Conservation (phyloP, 768 basidiomycete genomes). For the Pleurotus cornucopiae region DNA sequence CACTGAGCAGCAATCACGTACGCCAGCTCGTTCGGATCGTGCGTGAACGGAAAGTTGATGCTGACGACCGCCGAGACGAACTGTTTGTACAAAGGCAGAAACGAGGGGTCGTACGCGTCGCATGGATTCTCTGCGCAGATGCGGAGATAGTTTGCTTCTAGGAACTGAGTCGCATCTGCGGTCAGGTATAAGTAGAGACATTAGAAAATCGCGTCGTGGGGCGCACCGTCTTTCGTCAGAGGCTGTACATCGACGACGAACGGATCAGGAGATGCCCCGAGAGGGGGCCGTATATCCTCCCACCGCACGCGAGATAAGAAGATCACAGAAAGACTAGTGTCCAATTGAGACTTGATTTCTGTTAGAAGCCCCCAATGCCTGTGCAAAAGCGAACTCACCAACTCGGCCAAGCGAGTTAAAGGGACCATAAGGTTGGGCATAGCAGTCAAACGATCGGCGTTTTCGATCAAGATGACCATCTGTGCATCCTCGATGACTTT, state of each 20-base stretch:
- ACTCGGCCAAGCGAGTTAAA: slow-evolving; percentile 63
- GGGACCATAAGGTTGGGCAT: slow-evolving; percentile 68
- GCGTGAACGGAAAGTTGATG: slow-evolving; percentile 59
- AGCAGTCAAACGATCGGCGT: slow-evolving; percentile 58
- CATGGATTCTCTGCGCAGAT: slow-evolving; percentile 6
- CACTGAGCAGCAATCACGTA: slow-evolving; percentile 78
- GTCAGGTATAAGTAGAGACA: not conserved
- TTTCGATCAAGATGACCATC: slow-evolving; percentile 62
- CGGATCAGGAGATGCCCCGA: slow-evolving; percentile 71
- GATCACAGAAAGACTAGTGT: slow-evolving; percentile 44
- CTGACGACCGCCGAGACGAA: slow-evolving; percentile 57
- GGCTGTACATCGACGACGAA: slow-evolving; percentile 57
- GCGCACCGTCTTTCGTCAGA: slow-evolving; percentile 53
- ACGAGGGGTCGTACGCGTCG: slow-evolving; percentile 47
- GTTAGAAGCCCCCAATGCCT: not conserved
- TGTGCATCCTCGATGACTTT: slow-evolving; percentile 23
- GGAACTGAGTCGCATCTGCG: slow-evolving; percentile 22
- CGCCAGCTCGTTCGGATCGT: slow-evolving; percentile 63
- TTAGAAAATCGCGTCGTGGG: not conserved
- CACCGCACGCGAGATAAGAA: slow-evolving; percentile 64
- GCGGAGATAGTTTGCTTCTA: not conserved
- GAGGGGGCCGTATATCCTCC: slow-evolving; percentile 66
- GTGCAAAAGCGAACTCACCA: slow-evolving; percentile 36
- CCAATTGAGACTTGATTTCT: slow-evolving; percentile 45
- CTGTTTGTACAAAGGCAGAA: slow-evolving; percentile 60